phyloP scores from a whole-genome alignment of 2,329 filamentous ascomycete species.

The Botrytis deweyae region DNA sequence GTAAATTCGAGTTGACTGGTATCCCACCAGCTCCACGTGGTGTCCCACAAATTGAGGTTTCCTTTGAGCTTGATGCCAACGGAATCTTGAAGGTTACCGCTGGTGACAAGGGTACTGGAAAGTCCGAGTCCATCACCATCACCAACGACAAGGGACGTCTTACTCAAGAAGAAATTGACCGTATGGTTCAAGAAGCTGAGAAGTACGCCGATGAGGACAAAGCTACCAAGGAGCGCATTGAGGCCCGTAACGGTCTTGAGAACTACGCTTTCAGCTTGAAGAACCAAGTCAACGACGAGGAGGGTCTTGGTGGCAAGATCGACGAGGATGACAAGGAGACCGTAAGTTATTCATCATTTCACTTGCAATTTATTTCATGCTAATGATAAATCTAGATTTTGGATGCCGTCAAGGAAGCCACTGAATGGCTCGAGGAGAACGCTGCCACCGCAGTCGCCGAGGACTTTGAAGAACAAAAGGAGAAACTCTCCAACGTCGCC shows the following conservation, averaged over 20 bases:
- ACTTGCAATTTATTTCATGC: conserved; percentile 20
- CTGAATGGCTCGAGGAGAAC: conserved; percentile 97
- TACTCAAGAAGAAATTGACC: conserved; percentile 94
- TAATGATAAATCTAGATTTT: conserved; percentile 63
- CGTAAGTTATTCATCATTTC: conserved; percentile 50
- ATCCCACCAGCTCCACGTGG: conserved; percentile 94
- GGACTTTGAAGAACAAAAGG: conserved; percentile 99
- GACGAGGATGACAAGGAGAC: conserved; percentile 98
- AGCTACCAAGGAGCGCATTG: conserved; percentile 93
- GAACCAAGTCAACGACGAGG: conserved; percentile 98
- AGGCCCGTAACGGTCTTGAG: conserved; percentile 93
- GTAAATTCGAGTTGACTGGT: conserved; percentile 96
- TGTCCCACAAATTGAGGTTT: conserved; percentile 97
- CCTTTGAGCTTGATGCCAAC: conserved; percentile 97
- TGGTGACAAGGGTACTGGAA: conserved; percentile 96
- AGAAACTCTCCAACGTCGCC: conserved; percentile 94
- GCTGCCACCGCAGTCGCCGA: conserved; percentile 78
- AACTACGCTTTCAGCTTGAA: conserved; percentile 99
- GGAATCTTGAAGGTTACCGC: conserved; percentile 97
- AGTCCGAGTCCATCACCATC: conserved; percentile 96
- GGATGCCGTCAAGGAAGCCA: conserved; percentile 94
- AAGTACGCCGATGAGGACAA: conserved; percentile 99
- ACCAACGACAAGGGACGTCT: conserved; percentile 99
- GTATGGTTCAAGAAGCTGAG: conserved; percentile 98
- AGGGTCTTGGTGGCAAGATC: conserved; percentile 97